These are phyloP conservation scores for Dispira simplex DNA, from an alignment of 192 early-diverging fungal species.

Conservation along the genomic window DNA sequence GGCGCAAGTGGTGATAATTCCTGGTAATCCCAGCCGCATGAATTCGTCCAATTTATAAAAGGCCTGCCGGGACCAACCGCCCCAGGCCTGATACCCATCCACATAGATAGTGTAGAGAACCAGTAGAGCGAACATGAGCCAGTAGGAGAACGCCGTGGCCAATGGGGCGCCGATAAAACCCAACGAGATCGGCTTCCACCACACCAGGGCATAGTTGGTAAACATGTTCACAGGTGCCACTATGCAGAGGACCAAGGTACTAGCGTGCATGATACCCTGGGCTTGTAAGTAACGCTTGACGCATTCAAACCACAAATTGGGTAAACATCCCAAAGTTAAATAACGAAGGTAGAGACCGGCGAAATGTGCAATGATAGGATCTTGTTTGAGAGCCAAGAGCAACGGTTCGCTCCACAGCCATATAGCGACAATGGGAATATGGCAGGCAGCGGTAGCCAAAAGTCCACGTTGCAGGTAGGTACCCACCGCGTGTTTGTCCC, in stretches of 20 bases:
- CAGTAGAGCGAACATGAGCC: conserved; percentile 35
- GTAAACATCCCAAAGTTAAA: conserved; percentile 53
- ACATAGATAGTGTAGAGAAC: conserved; percentile 33
- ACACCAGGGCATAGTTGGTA: conserved; percentile 68
- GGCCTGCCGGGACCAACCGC: conserved; percentile 64
- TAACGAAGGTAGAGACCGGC: conserved; percentile 53
- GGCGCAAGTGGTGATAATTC: conserved; percentile 59
- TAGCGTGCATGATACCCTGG: conserved; percentile 83
- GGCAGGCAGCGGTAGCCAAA: conserved; percentile 49
- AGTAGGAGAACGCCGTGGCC: conserved; percentile 45
- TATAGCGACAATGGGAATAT: conserved; percentile 50
- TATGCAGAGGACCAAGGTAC: conserved; percentile 52
- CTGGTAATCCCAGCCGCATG: conserved; percentile 58
- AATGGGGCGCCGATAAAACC: conserved; percentile 58
- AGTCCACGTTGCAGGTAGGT: conserved; percentile 68
- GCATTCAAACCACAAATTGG: conserved; percentile 70
- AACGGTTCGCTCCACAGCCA: conserved; percentile 57
- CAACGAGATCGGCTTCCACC: conserved; percentile 27
- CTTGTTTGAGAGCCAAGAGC: conserved; percentile 58
- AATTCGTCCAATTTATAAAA: conserved; percentile 40
- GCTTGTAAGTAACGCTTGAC: conserved; percentile 75
- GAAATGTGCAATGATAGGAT: conserved; percentile 44
- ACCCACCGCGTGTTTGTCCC: conserved; percentile 49
- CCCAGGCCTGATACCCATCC: conserved; percentile 66
- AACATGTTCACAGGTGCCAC: conserved; percentile 56